These are phyloP conservation scores for Linnemannia hyalina DNA, from an alignment of 192 early-diverging fungal species.

Conservation along the genomic window DNA sequence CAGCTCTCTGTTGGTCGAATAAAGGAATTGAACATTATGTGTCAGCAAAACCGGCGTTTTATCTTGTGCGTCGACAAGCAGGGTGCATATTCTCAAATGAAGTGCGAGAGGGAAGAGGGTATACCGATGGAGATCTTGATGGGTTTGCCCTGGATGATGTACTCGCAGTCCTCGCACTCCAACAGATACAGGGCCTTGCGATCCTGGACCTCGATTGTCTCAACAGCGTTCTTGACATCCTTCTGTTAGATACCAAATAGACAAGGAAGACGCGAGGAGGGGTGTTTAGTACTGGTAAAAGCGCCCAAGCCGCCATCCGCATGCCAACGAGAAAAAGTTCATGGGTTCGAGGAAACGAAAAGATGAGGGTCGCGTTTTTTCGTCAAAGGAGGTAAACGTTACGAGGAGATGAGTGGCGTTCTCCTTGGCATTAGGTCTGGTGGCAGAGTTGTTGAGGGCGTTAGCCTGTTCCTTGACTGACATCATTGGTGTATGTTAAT, in stretches of 20 bases:
- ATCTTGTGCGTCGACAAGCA: not conserved
- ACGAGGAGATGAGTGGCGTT: conserved; percentile 46
- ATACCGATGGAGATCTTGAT: conserved; percentile 53
- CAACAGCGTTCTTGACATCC: conserved; percentile 19
- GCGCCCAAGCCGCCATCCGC: not conserved
- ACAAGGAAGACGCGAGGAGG: not conserved
- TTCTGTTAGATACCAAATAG: not conserved
- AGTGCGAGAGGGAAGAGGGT: too few relatives aligned
- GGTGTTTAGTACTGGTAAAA: not conserved
- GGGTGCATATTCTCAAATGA: not conserved
- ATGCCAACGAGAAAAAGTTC: too few relatives aligned
- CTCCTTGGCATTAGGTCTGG: conserved; percentile 37
- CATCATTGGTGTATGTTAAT: conserved; percentile 15
- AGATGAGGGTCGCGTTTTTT: not conserved
- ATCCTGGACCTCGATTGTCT: conserved; percentile 29
- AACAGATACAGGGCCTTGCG: conserved; percentile 45
- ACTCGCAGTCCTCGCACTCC: conserved; percentile 51
- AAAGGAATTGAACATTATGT: not conserved
- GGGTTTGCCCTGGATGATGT: conserved; percentile 37
- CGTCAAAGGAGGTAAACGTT: not conserved
- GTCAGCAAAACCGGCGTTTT: not conserved
- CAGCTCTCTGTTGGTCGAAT: conserved; percentile 28
- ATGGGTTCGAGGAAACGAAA: not conserved
- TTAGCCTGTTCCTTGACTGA: conserved; percentile 49
- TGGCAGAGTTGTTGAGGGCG: conserved; percentile 23